Conservation (phyloP, 176 grass and related monocot species). For the Avena atlantica region DNA sequence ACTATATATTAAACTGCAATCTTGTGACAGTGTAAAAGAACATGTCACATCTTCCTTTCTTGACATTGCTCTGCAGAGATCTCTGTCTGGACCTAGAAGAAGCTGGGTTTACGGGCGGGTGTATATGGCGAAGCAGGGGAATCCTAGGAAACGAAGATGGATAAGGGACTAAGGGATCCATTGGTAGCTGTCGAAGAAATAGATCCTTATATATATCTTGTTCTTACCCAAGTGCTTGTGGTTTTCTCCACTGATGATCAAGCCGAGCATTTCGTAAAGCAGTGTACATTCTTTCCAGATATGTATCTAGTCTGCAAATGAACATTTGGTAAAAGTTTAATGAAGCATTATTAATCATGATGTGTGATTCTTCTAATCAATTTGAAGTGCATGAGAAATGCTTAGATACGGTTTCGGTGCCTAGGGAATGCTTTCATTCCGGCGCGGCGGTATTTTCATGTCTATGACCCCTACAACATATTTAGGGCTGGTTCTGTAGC, state of each 20-base stretch:
- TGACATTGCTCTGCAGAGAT: constrained; percentile 53
- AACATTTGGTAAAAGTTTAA: neutral
- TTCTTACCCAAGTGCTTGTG: constrained; percentile 1
- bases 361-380: neutral
- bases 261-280: neutral
- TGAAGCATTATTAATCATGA: neutral
- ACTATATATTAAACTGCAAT: too few species aligned
- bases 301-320: neutral
- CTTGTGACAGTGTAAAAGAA: neutral
- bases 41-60: neutral
- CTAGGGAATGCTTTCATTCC: neutral
- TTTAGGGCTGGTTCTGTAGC: too few species aligned
- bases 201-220: neutral
- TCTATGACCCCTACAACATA: too few species aligned
- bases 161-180: constrained; percentile 39
- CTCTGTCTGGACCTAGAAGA: constrained; percentile 60
- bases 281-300: constrained; percentile 26
- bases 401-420: neutral
- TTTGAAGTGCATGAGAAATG: neutral
- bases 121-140: constrained; percentile 71
- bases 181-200: constrained; percentile 14
- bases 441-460: neutral
- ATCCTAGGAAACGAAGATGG: constrained; percentile 46
- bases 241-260: neutral
- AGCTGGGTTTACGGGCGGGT: constrained; percentile 89